phyloP scores from a whole-genome alignment of 495 filamentous ascomycete genomes.

The Ramalina peruviana region DNA sequence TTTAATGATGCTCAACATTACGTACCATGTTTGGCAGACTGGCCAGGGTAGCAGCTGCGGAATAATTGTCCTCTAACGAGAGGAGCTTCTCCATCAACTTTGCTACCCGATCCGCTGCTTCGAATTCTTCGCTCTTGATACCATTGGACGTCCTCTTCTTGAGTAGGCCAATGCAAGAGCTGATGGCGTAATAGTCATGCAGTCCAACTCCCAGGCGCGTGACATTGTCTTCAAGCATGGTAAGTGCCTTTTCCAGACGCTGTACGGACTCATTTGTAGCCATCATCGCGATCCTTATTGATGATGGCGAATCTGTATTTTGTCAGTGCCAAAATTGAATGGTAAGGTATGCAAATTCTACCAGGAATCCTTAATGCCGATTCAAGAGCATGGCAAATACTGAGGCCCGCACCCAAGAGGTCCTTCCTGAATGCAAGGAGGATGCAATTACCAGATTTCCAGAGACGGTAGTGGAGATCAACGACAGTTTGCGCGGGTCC shows the following conservation, averaged over 20 bases:
- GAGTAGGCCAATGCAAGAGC: conserved; percentile 11
- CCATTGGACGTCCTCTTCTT: neutral
- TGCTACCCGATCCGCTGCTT: neutral
- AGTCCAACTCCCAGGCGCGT: conserved; percentile 19
- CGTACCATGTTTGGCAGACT: conserved; percentile 10
- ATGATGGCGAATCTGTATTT: neutral
- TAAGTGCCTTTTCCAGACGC: conserved; percentile 18
- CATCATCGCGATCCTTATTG: neutral
- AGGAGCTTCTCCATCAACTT: neutral
- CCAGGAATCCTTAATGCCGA: neutral
- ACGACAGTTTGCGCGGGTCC: conserved; percentile 4
- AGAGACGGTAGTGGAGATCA: conserved; percentile 9
- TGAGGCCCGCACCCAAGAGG: conserved; percentile 3
- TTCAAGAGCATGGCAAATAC: conserved; percentile 1
- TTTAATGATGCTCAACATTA: neutral
- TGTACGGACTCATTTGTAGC: neutral
- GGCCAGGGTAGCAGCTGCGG: conserved; percentile 7
- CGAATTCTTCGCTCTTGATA: neutral
- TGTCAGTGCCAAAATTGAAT: neutral
- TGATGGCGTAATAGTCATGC: conserved; percentile 23
- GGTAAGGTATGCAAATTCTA: neutral
- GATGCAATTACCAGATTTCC: neutral
- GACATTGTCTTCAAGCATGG: conserved; percentile 19
- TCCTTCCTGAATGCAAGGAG: conserved; percentile 5
- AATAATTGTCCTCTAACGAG: conserved; percentile 8